Evolutionary conservation across 139 green algal genomes (phyloP), one percentile per base, ranked within the genome.

Genomic region (Chlamydomonas eustigma): DNA sequence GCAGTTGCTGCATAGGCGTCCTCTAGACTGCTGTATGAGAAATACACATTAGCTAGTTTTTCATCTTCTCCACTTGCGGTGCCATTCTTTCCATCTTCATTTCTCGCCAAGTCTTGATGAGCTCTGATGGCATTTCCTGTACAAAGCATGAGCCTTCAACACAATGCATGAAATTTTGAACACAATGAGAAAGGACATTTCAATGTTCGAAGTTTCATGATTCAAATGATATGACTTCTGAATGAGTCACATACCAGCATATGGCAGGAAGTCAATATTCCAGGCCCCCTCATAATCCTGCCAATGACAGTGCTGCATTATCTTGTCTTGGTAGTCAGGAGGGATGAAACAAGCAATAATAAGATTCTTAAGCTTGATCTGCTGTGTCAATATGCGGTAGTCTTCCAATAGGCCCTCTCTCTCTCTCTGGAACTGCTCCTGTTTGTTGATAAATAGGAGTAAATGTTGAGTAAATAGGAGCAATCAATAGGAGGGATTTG

Each of bases 361-460:
- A 22, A 91, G 83, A 77, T 92, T 90, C 79, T 91, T 90, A 28
- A 93, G 77, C 81, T 93, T 91, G 72, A 92, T 90, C 76, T 85
- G 80, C 66, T 88, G 80, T 0, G 81, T 89, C 24, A 93, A 79
- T 1, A 85, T 76, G 65, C 87, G 76, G 77, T 92, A 90, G 79
- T 90, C 81, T n/a, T 89, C 87, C 63, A 93, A 75, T 76, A 93
- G 77, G 28, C 84, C 87, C 73, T 92, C 88, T 25, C 85, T 78
- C 74, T 94, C 90, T 0, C 39, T 66, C 77, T 89, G 83, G 71
- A 90, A 90, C 81, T 90, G 83, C 70, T 74, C 78, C 74, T 82
- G 44, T 58, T 12, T 12, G 44, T n/a, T n/a, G n/a, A n/a, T n/a
- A n/a, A n/a, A n/a, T n/a, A n/a, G n/a, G n/a, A n/a, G n/a, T n/a